Base-by-base conservation (phyloP, 345 rosid species). In the Citropsis articulata region DNA sequence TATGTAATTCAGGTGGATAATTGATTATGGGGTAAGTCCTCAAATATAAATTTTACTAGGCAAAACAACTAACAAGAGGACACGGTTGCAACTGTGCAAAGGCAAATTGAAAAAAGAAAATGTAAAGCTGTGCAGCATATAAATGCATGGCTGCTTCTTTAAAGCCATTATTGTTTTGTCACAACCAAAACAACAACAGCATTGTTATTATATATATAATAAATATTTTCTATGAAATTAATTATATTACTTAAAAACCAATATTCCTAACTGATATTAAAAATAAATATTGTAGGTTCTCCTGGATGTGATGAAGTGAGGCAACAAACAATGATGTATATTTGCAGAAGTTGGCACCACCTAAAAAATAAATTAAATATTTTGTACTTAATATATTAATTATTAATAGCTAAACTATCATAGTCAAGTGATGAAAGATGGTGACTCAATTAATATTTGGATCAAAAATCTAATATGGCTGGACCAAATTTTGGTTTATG, bases 361-460 rank as follows among this genome's bases (percentile, higher is more conserved):
- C 40, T 40, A 62, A 50, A 50, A 42, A 30, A 31, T 72, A 27
- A 62, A 42, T 28, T 42, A n/a, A 33, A 72, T 62, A 12, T 40
- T 8, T 16, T 18, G 38, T 50, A 70, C 22, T n/a, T 68, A 40
- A 66, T 12, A 22, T 22, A 18, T 63, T 27, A 45, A 45, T 13
- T n/a, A 63, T 14, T 65, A 33, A 65, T 27, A 48, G 60, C 45
- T 55, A 72, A 33, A 57, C 75, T 22, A 72, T 56, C 65, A 56
- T 56, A 60, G 76, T 73, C 67, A 73, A 73, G 4, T 8, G 57
- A 38, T 30, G 78, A 48, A 75, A 64, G 78, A 75, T 45, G 78
- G 62, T 63, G 45, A 64, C 38, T 50, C 36, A 74, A 42, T 74
- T 42, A 74, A 61, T 61, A 61, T 18, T 60, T 35, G 66, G 35